Evolutionary conservation across 148 eudicot species (phyloP).

Genomic region (Rhododendron mucronatum): DNA sequence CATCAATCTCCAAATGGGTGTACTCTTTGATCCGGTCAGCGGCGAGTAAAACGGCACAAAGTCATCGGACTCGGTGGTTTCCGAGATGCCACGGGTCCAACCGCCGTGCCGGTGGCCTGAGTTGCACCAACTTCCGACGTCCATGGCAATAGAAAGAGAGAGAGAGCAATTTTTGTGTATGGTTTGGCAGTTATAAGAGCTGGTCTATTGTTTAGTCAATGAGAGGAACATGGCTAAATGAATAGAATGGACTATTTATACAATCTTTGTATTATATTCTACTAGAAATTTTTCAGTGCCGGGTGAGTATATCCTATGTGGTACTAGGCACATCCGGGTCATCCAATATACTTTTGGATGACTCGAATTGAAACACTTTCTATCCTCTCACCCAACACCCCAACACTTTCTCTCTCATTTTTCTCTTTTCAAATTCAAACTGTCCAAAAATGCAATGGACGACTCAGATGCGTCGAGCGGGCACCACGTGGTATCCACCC

Average conservation of each 20-base stretch:
- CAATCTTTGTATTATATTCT: background rate
- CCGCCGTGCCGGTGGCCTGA: constrained; percentile 12
- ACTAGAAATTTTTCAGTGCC: too few relatives aligned
- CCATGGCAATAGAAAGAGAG: constrained; percentile 16
- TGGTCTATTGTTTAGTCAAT: background rate
- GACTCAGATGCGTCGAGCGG: too few relatives aligned
- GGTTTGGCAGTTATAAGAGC: background rate
- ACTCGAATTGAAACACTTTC: too few relatives aligned
- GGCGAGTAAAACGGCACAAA: constrained; percentile 7
- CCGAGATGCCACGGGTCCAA: constrained; percentile 20
- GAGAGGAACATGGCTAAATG: background rate
- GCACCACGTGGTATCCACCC: too few relatives aligned
- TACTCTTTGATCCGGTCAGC: constrained; percentile 16
- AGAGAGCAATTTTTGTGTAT: background rate
- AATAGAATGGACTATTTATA: background rate
- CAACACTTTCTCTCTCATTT: too few relatives aligned
- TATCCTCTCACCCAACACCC: too few relatives aligned
- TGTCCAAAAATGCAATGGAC: too few relatives aligned
- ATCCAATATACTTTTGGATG: too few relatives aligned
- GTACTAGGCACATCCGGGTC: too few relatives aligned
- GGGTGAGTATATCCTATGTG: too few relatives aligned
- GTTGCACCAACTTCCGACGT: constrained; percentile 26
- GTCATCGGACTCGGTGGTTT: background rate
- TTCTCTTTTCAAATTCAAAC: too few relatives aligned
- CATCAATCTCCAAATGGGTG: constrained; percentile 32